Conservation (phyloP, 345 rosid species). For the Fremontodendron californicum region DNA sequence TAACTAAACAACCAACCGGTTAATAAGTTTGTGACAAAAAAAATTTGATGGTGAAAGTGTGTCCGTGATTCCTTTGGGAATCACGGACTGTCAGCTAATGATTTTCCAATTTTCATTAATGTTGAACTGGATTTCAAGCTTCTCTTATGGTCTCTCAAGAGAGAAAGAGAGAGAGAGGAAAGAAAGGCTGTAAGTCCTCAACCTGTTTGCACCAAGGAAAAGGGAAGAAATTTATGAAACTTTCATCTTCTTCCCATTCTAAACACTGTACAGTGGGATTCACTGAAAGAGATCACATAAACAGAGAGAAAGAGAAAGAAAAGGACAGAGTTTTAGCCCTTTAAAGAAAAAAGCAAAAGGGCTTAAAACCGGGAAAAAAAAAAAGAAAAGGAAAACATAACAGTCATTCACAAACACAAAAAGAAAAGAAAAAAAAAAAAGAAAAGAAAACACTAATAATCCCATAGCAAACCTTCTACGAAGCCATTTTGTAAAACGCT, state of each 20-base stretch:
- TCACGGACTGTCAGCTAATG: no score
- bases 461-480: slow-evolving; percentile 32
- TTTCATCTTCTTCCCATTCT: neutral
- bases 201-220: slow-evolving; percentile 6
- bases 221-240: neutral
- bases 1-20: no score
- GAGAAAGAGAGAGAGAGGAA: neutral
- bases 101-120: no score
- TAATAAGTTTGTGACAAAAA: no score
- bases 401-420: neutral
- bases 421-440: neutral
- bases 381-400: neutral
- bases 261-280: slow-evolving; percentile 20
- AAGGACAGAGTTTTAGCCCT: slow-evolving; percentile 16
- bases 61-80: no score
- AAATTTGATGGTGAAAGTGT: no score
- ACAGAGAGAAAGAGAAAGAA: neutral
- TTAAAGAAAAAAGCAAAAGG: slow-evolving; percentile 23
- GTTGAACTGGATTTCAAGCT: slow-evolving; percentile 1
- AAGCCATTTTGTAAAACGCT: slow-evolving; percentile 15
- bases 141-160: no score
- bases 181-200: neutral
- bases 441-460: slow-evolving; percentile 4
- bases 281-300: neutral
- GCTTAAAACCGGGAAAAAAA: neutral